Evolutionary conservation across 495 filamentous ascomycete genomes (phyloP).

Genomic region (Melanomma pulvis-pyrius): DNA sequence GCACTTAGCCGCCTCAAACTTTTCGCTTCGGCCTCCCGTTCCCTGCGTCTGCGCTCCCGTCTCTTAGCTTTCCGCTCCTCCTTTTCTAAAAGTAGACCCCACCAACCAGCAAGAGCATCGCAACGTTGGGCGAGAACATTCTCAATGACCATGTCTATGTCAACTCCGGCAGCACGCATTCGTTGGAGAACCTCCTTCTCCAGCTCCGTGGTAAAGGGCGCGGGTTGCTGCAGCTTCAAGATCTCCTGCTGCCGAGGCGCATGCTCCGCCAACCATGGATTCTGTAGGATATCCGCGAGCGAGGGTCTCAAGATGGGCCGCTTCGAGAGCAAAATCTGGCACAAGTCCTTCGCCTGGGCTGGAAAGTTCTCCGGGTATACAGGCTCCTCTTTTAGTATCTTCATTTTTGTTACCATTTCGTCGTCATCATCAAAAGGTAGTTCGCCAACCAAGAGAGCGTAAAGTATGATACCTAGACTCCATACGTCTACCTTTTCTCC

Average conservation of each 20-base stretch:
- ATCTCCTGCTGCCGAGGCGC: constrained; percentile 89
- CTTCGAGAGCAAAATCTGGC: constrained; percentile 81
- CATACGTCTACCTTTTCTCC: constrained; percentile 98
- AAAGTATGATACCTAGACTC: constrained; percentile 96
- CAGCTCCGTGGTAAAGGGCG: constrained; percentile 82
- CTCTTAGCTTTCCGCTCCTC: constrained; percentile 87
- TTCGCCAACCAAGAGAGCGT: constrained; percentile 88
- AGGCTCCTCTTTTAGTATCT: constrained; percentile 82
- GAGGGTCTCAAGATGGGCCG: constrained; percentile 81
- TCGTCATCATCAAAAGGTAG: constrained; percentile 95
- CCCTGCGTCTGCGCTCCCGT: constrained; percentile 80
- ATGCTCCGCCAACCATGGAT: constrained; percentile 87
- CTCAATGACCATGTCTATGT: constrained; percentile 92
- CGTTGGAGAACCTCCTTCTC: constrained; percentile 91
- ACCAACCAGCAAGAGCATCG: constrained; percentile 91
- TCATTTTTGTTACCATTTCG: constrained; percentile 75
- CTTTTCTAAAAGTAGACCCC: constrained; percentile 92
- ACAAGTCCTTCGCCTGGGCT: constrained; percentile 72
- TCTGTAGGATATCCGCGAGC: constrained; percentile 82
- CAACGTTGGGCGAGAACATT: constrained; percentile 89
- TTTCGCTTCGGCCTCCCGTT: constrained; percentile 79
- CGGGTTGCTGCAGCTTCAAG: constrained; percentile 77
- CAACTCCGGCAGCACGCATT: constrained; percentile 93
- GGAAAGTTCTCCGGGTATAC: constrained; percentile 80
- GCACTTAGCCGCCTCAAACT: constrained; percentile 79